Base-by-base conservation (phyloP, 345 rosid genomes). In the Erodium maritimum region DNA sequence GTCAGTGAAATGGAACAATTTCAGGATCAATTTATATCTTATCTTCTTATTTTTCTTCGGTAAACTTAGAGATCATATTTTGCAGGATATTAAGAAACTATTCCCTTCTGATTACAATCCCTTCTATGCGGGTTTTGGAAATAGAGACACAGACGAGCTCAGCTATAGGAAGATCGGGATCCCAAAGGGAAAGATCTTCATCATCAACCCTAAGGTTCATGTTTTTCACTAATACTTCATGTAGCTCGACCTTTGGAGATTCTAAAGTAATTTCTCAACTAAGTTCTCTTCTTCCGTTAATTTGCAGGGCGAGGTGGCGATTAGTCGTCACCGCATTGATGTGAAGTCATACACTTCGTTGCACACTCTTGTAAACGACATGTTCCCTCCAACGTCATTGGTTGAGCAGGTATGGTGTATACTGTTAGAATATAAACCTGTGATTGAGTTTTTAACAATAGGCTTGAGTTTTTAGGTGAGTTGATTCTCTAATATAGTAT, bases 81-180 rank as follows among this genome's bases (percentile, higher is more conserved):
- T 65, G 67, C 81, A 90, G 97, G 93, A 87, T 71, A 90, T 90
- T 17, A 85, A 72, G 69, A 88, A 77, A 64, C 88, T 90, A 53
- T 90, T 90, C 71, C 97, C 97, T 42, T 23, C 84, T 5, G 97
- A 85, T 63, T 68, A 83, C 82, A 90, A 90, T 63, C 97, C 97
- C 0, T 90, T 90, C 75, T 87, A 90, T 34, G 97, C 95, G 6
- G 97, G 97, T 16, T 90, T 87, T 25, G 97, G 94, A 37, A 90
- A 87, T 60, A 77, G 97, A 78, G 94, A 90, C 69, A 90, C 97
- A 0, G 97, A 90, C 66, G 95, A 90, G 63, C 79, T 90, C 61
- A 90, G 97, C 69, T 90, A 90, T 73, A 67, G 79, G 67, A 83
- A 85, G 82, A 87, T 90, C 4, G 95, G 97, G 55, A 90, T 90